phyloP scores from a whole-genome alignment of 2,329 filamentous ascomycete species.

The Ceratocystis alfenasii region DNA sequence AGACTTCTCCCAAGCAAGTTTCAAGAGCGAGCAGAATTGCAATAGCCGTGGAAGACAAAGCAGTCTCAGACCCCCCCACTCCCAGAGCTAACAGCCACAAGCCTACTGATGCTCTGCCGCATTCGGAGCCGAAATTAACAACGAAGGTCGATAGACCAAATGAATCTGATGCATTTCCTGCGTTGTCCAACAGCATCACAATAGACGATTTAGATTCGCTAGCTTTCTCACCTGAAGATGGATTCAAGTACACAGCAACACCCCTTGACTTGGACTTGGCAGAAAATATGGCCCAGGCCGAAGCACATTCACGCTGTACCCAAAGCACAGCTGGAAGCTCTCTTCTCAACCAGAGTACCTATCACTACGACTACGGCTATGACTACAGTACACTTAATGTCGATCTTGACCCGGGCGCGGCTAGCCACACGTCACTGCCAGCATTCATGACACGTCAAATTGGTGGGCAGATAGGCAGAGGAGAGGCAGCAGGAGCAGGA shows the following conservation, averaged over 20 bases:
- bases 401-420: not conserved
- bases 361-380: not conserved
- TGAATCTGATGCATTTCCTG: not conserved
- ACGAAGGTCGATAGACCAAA: not conserved
- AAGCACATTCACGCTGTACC: not conserved
- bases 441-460: not conserved
- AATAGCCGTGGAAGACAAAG: not conserved
- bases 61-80: not conserved
- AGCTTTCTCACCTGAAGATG: not conserved
- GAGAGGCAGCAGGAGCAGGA: not conserved
- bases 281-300: not conserved
- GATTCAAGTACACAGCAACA: not conserved
- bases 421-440: not conserved
- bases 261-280: not conserved
- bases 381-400: not conserved
- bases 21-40: not conserved
- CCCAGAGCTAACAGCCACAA: not conserved
- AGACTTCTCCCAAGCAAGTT: slow-evolving; percentile 29
- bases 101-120: not conserved
- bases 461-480: not conserved
- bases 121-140: not conserved
- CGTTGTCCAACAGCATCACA: not conserved
- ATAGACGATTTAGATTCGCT: not conserved
- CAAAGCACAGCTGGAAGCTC: not conserved
- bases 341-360: not conserved